Evolutionary conservation across 768 basidiomycete genomes (phyloP), one percentile per base, ranked within the genome.

Genomic region (Wakefieldia striispora): DNA sequence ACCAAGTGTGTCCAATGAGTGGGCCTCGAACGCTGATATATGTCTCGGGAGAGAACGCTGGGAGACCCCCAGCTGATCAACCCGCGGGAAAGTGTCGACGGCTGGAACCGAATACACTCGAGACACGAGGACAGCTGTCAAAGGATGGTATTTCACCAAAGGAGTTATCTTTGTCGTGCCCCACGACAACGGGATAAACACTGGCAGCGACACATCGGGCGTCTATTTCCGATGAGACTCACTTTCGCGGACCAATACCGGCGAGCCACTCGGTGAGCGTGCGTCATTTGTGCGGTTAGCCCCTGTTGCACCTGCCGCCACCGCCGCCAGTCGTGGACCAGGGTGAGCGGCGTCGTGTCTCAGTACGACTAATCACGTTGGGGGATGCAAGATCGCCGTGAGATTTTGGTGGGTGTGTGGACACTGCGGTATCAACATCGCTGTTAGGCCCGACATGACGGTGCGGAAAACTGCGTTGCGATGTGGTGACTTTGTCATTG

Each of bases 241-340:
- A 39, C 40, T 39, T 53, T 47, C 47, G 46, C 38, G 43, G 47
- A 41, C 42, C n/a, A 16, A 26, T 43, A 26, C 38, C 45, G 45
- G 40, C 42, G 51, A 24, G 33, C 29, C 37, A 36, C 29, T 31
- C 19, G 17, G 23, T 34, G 14, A 16, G 40, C 23, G 35, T 26
- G 36, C 9, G 38, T 43, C 35, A 40, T 31, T 49, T 43, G 23
- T 27, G 21, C 33, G 13, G 33, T 33, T 33, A 16, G 14, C 14
- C 8, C 33, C 33, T 33, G 27, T 16, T 21, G 33, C 14, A 16
- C 33, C 27, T 23, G 24, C 6, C 13, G 21, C 20, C 43, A 13
- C 21, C 26, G 36, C 24, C 35, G 23, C 23, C 20, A 35, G 24
- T n/a, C 9, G n/a, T 29, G 29, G 10, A 29, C 11, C n/a, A n/a